phyloP scores from a whole-genome alignment of 2,329 filamentous ascomycete species.

The Fusarium illudens region DNA sequence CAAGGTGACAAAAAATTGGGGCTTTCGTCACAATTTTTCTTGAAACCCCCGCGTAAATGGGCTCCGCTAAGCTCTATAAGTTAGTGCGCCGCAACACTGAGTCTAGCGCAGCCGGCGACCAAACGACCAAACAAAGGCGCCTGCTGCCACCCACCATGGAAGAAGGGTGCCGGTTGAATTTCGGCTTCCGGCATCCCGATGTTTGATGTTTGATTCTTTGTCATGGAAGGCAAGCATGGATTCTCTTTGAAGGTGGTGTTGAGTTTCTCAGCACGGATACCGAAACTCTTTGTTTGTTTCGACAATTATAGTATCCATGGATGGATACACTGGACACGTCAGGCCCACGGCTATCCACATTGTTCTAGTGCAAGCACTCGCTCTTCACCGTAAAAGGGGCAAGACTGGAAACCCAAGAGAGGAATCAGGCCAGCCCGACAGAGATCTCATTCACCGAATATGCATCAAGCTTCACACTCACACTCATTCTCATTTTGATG shows the following conservation, averaged over 20 bases:
- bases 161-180: slow-evolving; percentile 28
- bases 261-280: neutral
- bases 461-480: no score
- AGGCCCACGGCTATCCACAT: neutral
- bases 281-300: neutral
- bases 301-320: no score
- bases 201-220: neutral
- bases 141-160: slow-evolving; percentile 8
- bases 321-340: neutral
- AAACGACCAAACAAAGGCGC: slow-evolving; percentile 16
- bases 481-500: no score
- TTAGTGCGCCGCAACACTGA: slow-evolving; percentile 18
- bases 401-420: neutral
- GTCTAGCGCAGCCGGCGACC: slow-evolving; percentile 24
- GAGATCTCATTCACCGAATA: neutral
- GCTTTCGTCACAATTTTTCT: slow-evolving; percentile 46
- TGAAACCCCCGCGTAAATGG: slow-evolving; percentile 38
- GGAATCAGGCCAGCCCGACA: neutral
- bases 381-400: neutral
- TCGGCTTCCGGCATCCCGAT: slow-evolving; percentile 31
- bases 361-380: neutral
- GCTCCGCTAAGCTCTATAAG: slow-evolving; percentile 27
- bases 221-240: neutral
- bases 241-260: neutral
- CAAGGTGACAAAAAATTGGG: slow-evolving; percentile 40